Conservation (phyloP, 208 protist species). For the Phytomonas sp. region DNA sequence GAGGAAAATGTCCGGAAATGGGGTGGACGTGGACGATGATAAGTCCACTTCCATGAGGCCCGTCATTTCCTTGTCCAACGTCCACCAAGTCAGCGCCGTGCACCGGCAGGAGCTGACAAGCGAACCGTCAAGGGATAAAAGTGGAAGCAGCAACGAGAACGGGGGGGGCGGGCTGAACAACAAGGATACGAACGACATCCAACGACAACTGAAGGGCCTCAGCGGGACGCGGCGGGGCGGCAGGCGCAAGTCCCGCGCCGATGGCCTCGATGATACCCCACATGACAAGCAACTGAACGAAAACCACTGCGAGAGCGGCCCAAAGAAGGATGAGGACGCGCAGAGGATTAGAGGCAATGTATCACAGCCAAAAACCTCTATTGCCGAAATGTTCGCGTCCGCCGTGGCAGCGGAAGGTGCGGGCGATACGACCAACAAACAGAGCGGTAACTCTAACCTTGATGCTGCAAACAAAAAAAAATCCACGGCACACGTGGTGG, state of each 20-base stretch:
- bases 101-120: background rate
- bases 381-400: background rate
- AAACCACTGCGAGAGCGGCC: background rate
- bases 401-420: background rate
- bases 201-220: constrained; percentile 14
- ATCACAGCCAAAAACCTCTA: background rate
- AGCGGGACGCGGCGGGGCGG: background rate
- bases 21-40: background rate
- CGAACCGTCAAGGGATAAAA: background rate
- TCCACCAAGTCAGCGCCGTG: background rate
- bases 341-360: constrained; percentile 6
- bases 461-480: constrained; percentile 5
- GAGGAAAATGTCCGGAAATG: background rate
- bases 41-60: background rate
- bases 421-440: constrained; percentile 9
- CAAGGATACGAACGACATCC: background rate
- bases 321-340: constrained; percentile 1
- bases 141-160: constrained; percentile 3
- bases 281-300: background rate
- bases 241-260: constrained; percentile 4
- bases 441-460: constrained; percentile 7
- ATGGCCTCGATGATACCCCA: constrained; percentile 6
- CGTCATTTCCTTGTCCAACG: background rate
- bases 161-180: constrained; percentile 5
- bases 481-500: constrained; percentile 1